A percentile compares a stretch with the other conserved stretches of the same genome.
Conservation (phyloP, 495 filamentous ascomycete species). For the Neurospora cerealis region DNA sequence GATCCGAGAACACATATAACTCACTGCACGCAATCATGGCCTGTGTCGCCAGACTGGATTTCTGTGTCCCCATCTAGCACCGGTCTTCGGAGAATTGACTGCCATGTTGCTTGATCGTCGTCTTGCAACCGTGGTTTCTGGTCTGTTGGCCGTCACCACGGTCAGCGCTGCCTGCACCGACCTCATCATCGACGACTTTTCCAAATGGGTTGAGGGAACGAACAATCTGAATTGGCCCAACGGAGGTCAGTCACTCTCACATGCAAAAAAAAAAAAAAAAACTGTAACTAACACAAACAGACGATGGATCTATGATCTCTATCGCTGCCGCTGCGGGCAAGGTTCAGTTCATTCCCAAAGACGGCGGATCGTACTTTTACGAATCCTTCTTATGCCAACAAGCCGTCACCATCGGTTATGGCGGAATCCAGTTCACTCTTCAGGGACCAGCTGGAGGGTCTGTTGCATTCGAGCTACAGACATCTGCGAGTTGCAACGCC, state of each 20-base stretch:
- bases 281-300: constrained; percentile 19
- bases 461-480: constrained; percentile 47
- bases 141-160: constrained; percentile 13
- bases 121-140: constrained; percentile 17
- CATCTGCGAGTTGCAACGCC: constrained; percentile 29
- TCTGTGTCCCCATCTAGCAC: background rate
- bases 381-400: constrained; percentile 44
- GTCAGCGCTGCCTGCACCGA: constrained; percentile 36
- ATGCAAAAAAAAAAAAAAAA: background rate
- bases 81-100: constrained; percentile 1
- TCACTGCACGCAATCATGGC: constrained; percentile 1
- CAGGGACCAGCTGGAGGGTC: constrained; percentile 42
- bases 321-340: constrained; percentile 36
- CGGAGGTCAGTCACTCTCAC: constrained; percentile 25
- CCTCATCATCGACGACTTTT: constrained; percentile 49
- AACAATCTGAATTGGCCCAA: constrained; percentile 41
- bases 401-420: constrained; percentile 36
- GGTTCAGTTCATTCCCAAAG: constrained; percentile 43
- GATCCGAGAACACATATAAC: background rate
- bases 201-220: constrained; percentile 37
- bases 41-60: background rate
- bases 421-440: constrained; percentile 43
- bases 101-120: constrained; percentile 15
- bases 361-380: constrained; percentile 45
- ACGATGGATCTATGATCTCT: constrained; percentile 45